Conservation (phyloP, 306 rosid species). For the Lupinus albus region DNA sequence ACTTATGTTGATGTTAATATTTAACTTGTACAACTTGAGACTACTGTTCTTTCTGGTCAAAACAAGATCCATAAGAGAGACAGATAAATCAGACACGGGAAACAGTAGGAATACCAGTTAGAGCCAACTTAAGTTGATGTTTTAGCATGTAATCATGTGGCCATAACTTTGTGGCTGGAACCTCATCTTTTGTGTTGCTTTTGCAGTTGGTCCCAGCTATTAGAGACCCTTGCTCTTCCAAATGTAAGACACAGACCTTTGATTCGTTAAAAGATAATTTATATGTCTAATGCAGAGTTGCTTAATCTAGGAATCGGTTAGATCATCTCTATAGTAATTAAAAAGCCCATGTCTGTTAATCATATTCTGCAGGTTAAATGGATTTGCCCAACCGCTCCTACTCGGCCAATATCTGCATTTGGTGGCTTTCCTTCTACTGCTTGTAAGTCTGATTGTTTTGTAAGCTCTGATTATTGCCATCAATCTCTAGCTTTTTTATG, state of each 20-base stretch:
- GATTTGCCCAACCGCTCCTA: conserved; percentile 99
- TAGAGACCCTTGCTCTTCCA: conserved; percentile 92
- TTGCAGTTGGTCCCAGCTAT: conserved; percentile 97
- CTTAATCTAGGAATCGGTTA: conserved; percentile 8
- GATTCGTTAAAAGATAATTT: conserved; percentile 17
- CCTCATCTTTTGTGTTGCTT: conserved; percentile 39
- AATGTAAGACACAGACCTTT: conserved; percentile 59
- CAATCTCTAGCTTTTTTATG: conserved; percentile 10
- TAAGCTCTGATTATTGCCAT: neutral
- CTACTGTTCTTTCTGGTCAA: conserved; percentile 12
- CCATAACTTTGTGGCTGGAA: neutral
- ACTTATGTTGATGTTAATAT: neutral
- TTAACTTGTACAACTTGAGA: conserved; percentile 10
- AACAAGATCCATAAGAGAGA: conserved; percentile 13
- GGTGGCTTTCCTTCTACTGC: conserved; percentile 99
- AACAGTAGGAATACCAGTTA: conserved; percentile 10
- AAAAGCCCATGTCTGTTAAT: conserved; percentile 20
- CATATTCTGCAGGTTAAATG: conserved; percentile 80
- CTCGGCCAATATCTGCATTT: conserved; percentile 73
- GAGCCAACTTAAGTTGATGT: conserved; percentile 18
- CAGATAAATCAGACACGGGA: conserved; percentile 1
- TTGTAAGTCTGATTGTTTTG: conserved; percentile 60
- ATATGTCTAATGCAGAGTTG: conserved; percentile 5
- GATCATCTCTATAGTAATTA: conserved; percentile 17
- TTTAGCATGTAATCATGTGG: conserved; percentile 20